These are phyloP conservation scores for Aspergillus calidoustus DNA, from an alignment of 2,329 filamentous ascomycete genomes.

Conservation along the genomic window DNA sequence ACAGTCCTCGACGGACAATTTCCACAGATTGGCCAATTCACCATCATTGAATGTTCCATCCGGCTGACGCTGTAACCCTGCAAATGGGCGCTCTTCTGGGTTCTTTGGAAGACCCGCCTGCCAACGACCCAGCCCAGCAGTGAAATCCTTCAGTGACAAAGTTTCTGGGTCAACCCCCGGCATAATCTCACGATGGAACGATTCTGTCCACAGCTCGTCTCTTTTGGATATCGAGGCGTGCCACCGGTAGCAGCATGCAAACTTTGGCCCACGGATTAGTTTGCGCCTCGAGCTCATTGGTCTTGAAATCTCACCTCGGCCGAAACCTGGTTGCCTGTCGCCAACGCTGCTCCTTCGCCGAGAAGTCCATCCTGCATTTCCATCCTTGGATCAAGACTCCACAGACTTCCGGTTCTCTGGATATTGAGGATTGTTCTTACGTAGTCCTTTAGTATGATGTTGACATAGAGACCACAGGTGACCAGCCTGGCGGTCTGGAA, in stretches of 20 bases:
- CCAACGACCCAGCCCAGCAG: constrained; percentile 46
- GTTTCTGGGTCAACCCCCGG: constrained; percentile 40
- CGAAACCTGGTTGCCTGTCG: constrained; percentile 68
- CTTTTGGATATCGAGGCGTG: constrained; percentile 64
- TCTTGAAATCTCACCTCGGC: constrained; percentile 50
- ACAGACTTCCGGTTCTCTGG: constrained; percentile 62
- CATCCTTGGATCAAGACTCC: constrained; percentile 67
- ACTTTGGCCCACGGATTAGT: constrained; percentile 34
- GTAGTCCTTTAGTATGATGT: constrained; percentile 63
- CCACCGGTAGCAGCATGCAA: constrained; percentile 68
- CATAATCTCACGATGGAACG: constrained; percentile 57
- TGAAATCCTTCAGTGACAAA: constrained; percentile 45
- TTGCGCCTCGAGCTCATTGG: neutral
- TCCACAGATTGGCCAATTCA: constrained; percentile 62
- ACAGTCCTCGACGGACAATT: constrained; percentile 63
- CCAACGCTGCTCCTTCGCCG: constrained; percentile 55
- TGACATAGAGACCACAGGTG: constrained; percentile 59
- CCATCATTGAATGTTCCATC: constrained; percentile 62
- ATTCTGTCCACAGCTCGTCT: constrained; percentile 66
- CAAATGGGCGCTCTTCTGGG: constrained; percentile 55
- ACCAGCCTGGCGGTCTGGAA: constrained; percentile 63
- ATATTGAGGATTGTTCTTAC: constrained; percentile 65
- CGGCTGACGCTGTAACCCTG: constrained; percentile 51
- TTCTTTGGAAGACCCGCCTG: constrained; percentile 49
- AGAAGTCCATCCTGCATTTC: constrained; percentile 56